Conservation (phyloP, 2,329 filamentous ascomycete species). For the Elsinoe necatrix region DNA sequence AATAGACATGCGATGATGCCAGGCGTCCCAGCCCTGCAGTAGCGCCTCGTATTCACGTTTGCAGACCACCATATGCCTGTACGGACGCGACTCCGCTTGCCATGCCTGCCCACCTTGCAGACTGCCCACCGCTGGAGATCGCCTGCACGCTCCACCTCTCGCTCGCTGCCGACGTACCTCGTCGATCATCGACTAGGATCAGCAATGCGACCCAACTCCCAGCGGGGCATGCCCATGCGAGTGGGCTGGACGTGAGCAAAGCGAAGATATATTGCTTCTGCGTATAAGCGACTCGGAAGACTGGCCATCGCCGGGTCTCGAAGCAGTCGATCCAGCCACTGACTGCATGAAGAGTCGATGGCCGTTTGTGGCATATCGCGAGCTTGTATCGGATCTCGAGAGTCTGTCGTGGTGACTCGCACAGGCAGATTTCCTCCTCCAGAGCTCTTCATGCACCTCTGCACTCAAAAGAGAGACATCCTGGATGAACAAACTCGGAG, state of each 20-base stretch:
- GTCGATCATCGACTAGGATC: constrained; percentile 9
- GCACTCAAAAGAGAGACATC: neutral
- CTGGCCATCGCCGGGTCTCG: constrained; percentile 1
- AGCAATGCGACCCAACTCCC: neutral
- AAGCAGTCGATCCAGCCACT: constrained; percentile 2
- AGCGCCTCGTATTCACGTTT: constrained; percentile 9
- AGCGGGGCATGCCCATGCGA: neutral
- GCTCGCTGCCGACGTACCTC: constrained; percentile 8
- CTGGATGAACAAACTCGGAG: neutral
- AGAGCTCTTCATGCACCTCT: neutral
- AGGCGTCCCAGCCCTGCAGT: constrained; percentile 11
- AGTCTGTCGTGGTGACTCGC: neutral
- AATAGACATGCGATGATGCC: neutral
- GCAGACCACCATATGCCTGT: too few species aligned
- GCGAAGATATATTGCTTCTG: neutral
- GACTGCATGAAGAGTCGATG: neutral
- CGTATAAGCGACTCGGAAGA: neutral
- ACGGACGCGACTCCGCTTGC: neutral
- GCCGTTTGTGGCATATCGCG: neutral
- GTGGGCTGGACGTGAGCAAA: neutral
- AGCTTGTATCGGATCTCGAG: neutral
- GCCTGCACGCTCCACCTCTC: constrained; percentile 5
- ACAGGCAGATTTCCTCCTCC: neutral
- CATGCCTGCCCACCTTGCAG: neutral
- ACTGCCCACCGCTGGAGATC: neutral